Percentiles rank a stretch among this genome's conserved stretches.
phyloP scores from a whole-genome alignment of 2,329 filamentous ascomycete species.

The Penicillium sp. region DNA sequence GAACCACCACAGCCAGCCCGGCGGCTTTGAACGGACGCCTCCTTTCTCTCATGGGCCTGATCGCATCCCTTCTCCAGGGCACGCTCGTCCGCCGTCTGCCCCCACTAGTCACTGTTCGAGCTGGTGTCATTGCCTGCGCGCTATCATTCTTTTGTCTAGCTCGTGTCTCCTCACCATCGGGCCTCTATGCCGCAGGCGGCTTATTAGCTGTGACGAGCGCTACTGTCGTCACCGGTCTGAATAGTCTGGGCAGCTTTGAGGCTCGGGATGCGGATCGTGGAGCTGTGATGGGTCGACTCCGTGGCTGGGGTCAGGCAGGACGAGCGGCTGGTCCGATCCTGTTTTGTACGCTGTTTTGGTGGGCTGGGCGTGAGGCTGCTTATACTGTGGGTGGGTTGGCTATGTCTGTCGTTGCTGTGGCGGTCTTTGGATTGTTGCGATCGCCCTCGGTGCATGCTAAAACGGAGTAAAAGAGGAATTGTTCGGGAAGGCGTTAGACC shows the following conservation, averaged over 20 bases:
- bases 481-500: not conserved
- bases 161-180: conserved; percentile 66
- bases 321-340: conserved; percentile 82
- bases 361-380: conserved; percentile 85
- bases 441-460: conserved; percentile 52
- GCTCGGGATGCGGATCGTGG: conserved; percentile 79
- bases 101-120: conserved; percentile 76
- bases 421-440: conserved; percentile 74
- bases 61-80: conserved; percentile 90
- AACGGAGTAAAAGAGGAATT: conserved; percentile 13
- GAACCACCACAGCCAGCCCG: conserved; percentile 55
- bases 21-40: conserved; percentile 81
- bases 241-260: conserved; percentile 89
- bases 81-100: conserved; percentile 85
- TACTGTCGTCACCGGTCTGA: conserved; percentile 91
- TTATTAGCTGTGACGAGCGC: conserved; percentile 87
- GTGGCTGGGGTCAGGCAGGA: conserved; percentile 82
- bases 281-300: conserved; percentile 80
- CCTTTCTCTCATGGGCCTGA: conserved; percentile 86
- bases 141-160: conserved; percentile 79
- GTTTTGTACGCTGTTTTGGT: conserved; percentile 98
- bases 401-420: conserved; percentile 71
- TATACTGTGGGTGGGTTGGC: conserved; percentile 80
- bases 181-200: conserved; percentile 79
- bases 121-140: conserved; percentile 77